Evolutionary conservation across 495 filamentous ascomycete genomes (phyloP), one percentile per base, ranked within the genome.

Genomic region (Trypethelium eluteriae): DNA sequence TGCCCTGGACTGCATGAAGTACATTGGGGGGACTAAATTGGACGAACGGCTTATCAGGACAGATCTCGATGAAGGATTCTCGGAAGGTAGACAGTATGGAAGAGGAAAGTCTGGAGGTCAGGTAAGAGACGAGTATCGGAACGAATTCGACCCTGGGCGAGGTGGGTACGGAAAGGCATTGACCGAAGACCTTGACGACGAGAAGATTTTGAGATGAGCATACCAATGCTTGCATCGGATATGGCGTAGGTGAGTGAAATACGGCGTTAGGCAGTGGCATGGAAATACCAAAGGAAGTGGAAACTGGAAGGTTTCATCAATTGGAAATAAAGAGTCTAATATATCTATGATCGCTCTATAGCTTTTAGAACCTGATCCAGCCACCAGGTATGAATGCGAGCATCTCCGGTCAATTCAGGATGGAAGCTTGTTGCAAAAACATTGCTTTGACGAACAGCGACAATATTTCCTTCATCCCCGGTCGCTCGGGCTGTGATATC

Each of bases 361-460:
- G 74, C 74, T 46, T 71, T 70, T 64, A 75, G 3, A 32, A 97
- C 90, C 75, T 92, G 83, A 70, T 82, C 75, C 73, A 98, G 72
- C 94, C 94, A 98, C 94, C 94, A 98, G 2, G 85, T 77, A 77
- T 98, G 94, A 71, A 98, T 97, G 71, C 94, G 82, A 66, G 84
- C 80, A 76, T 98, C 94, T 34, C 85, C 86, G 34, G 93, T 98
- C 73, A 98, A 76, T 76, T 98, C 95, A 0, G 95, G 94, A 73
- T 98, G 95, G 73, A 98, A 98, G 74, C 92, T 96, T 6, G 92
- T 98, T 5, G 92, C 95, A 67, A 98, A 92, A 1, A 96, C 91
- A 79, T 98, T 97, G 12, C 90, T 90, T 77, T 98, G 93, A 66
- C 84, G 82, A 56, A 98, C 90, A 7, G 94, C 94, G 61, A 98